These are phyloP conservation scores for Ormosia semicastrata DNA, from an alignment of 306 rosid species.

Conservation along the genomic window DNA sequence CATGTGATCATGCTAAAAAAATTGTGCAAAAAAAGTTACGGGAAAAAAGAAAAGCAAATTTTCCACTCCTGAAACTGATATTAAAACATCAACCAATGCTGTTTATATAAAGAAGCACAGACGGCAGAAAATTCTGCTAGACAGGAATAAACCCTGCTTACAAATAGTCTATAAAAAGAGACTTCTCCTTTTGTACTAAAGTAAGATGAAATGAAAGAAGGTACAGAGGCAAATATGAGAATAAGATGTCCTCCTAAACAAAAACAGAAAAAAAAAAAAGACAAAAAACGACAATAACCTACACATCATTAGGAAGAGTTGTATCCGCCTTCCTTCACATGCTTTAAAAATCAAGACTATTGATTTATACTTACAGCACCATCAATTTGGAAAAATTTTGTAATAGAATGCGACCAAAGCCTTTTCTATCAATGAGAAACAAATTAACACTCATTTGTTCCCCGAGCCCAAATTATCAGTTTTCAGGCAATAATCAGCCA, in stretches of 20 bases:
- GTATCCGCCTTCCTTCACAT: not conserved
- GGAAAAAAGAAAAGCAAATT: not conserved
- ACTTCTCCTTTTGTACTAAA: not conserved
- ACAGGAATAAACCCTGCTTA: not conserved
- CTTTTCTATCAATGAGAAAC: not conserved
- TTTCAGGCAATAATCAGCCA: not conserved
- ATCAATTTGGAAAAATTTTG: not conserved
- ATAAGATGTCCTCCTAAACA: not conserved
- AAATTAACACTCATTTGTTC: not conserved
- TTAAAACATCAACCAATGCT: not conserved
- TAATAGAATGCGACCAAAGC: not conserved
- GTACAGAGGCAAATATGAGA: not conserved
- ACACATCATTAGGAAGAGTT: not conserved
- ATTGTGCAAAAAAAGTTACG: not conserved
- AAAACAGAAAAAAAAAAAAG: not conserved
- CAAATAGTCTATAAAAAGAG: slow-evolving; percentile 9
- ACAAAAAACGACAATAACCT: not conserved
- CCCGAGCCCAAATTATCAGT: not conserved
- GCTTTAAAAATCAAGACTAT: not conserved
- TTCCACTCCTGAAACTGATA: not conserved
- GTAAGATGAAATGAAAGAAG: not conserved
- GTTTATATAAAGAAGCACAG: not conserved
- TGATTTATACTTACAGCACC: not conserved
- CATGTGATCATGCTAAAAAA: not conserved
- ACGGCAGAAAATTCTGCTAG: not conserved